Conservation (phyloP, 805 yeast species). For the Jamesozyma gamospora region DNA sequence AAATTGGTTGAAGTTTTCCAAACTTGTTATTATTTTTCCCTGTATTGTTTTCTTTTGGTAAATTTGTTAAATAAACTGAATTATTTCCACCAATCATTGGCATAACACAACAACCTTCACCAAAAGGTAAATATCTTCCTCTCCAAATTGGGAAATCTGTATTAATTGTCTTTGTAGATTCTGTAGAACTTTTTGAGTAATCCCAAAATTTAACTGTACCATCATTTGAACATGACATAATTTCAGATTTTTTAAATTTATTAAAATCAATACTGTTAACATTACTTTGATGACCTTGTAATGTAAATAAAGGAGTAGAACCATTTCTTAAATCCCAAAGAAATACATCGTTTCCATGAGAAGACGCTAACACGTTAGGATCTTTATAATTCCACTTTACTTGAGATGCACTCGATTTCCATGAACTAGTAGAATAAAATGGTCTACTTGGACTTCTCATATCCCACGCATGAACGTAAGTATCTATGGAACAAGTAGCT, state of each 20-base stretch:
- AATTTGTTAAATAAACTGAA: conserved; percentile 31
- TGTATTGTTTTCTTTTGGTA: conserved; percentile 9
- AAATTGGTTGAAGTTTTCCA: conserved; percentile 38
- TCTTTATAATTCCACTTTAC: conserved; percentile 85
- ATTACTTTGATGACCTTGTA: conserved; percentile 73
- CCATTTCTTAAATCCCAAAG: conserved; percentile 88
- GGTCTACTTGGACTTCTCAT: conserved; percentile 71
- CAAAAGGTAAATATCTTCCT: conserved; percentile 84
- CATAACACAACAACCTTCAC: conserved; percentile 78
- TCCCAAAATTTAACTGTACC: conserved; percentile 79
- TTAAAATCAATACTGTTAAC: conserved; percentile 86
- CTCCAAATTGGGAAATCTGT: conserved; percentile 83
- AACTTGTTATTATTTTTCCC: conserved; percentile 6
- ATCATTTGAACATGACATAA: conserved; percentile 83
- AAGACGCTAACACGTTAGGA: conserved; percentile 68
- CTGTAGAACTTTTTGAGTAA: conserved; percentile 31
- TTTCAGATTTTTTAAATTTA: conserved; percentile 43
- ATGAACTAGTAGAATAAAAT: conserved; percentile 73
- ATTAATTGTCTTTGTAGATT: conserved; percentile 48
- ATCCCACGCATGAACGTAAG: conserved; percentile 86
- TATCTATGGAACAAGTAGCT: conserved; percentile 90
- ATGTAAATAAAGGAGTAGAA: conserved; percentile 56
- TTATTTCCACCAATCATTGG: conserved; percentile 80
- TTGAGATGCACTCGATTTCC: conserved; percentile 91
- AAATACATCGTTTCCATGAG: conserved; percentile 72